Evolutionary conservation across 805 yeast species (phyloP), one percentile per base, ranked within the genome.

Genomic region (Candida alai): DNA sequence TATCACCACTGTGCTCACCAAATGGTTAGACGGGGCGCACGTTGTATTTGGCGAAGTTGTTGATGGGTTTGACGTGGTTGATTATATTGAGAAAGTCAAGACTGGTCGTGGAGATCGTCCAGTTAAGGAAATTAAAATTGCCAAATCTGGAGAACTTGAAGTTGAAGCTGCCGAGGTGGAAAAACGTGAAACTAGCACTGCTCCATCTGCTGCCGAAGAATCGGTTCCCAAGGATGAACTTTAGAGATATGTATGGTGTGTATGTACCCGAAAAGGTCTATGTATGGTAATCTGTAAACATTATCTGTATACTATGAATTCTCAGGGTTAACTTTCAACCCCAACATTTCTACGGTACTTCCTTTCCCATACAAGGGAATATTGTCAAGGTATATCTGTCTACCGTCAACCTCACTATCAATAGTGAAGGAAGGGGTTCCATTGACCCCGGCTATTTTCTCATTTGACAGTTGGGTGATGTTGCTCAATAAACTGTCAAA

Each of bases 31-130:
- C 55, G 93, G 94, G 45, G 78, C 70, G 49, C 98, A 93, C 62
- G 98, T 93, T 55, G 98, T 93, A 26, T 93, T 93, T 53, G 98
- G 98, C 46, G 86, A 87, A 65, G 96, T 93, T 36, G 39, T 87
- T 12, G 88, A 82, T 37, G 97, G 97, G 31, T 71, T 78, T 68
- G 96, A 90, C 45, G 76, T 87, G 32, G 85, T 90, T 36, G 62
- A 71, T 45, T 70, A 75, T 60, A 78, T 93, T 53, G 96, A 88
- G 64, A 59, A 60, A 30, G 78, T 84, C 42, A 76, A 78, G 63
- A 87, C 94, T 4, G 36, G 48, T 22, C 44, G 44, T 36, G 78
- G 84, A 45, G 93, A 87, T 62, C 73, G 66, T 45, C 98, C 98
- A 36, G 61, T 59, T 36, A 73, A 73, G 48, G 76, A 75, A 18